Evolutionary conservation across 805 yeast genomes (phyloP), one percentile per base, ranked within the genome.

Genomic region (Nakazawaea populi): DNA sequence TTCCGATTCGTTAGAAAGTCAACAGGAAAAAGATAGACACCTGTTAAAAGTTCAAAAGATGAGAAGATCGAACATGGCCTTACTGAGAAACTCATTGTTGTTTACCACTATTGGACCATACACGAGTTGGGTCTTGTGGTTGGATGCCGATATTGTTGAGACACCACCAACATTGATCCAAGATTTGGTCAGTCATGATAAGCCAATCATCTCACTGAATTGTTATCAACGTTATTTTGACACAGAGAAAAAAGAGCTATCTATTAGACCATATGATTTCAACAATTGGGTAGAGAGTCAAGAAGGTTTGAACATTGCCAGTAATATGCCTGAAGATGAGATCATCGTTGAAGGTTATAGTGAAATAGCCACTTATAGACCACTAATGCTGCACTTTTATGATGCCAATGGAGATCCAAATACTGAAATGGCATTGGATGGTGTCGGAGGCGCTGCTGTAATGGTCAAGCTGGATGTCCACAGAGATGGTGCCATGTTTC

Each of bases 401-500:
- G 87, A 86, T 60, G 69, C 82, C 4, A 70, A 74, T 6, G 94
- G 87, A 30, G 84, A 83, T 52, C 53, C 62, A 10, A 73, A 76
- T 56, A 77, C 83, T 4, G 92, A 85, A 63, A 85, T 94, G 87
- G 80, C 79, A 44, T 75, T 94, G 53, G 98, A 94, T 66, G 99
- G 99, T 65, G 98, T 94, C 52, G 99, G 99, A 49, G 98, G 97
- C 55, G 96, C 97, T 27, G 96, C 97, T 42, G 83, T 96, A 34
- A 67, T 94, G 70, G 99, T 94, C 32, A 89, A 92, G 64, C 96
- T 97, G 9, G 97, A 91, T 58, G 99, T 94, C 49, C 99, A 94
- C 69, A 79, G 99, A 66, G 99, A 94, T 67, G 99, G 99, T 47
- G 98, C 98, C 50, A 92, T 94, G 97, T 94, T 94, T 80, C 99